Percentiles rank a stretch among this genome's conserved stretches.
These are phyloP conservation scores for Termitomyces sp. DNA, from an alignment of 768 basidiomycete genomes.

Conservation along the genomic window DNA sequence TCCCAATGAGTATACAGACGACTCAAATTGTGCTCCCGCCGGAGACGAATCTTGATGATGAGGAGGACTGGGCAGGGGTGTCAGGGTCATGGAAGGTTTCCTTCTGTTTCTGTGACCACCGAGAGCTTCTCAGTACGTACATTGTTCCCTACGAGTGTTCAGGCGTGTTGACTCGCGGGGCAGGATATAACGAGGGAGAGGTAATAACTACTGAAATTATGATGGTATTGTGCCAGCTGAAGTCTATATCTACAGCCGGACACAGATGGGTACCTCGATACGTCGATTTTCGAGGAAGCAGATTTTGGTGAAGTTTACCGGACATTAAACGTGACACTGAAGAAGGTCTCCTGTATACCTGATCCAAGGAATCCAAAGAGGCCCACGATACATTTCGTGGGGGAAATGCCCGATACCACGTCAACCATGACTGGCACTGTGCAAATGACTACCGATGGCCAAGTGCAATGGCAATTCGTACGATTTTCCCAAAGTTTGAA, in stretches of 20 bases:
- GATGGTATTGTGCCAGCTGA: background rate
- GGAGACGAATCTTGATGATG: constrained; percentile 31
- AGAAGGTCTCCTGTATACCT: constrained; percentile 33
- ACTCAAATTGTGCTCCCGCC: constrained; percentile 48
- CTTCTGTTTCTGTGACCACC: constrained; percentile 70
- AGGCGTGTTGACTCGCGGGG: background rate
- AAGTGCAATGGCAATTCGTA: constrained; percentile 65
- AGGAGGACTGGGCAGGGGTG: constrained; percentile 56
- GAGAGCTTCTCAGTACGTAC: constrained; percentile 57
- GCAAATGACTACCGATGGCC: constrained; percentile 51
- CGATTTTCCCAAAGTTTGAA: constrained; percentile 19
- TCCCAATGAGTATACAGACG: constrained; percentile 49
- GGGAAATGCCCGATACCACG: constrained; percentile 42
- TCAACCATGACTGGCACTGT: constrained; percentile 53
- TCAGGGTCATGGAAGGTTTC: constrained; percentile 57
- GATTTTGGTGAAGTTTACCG: constrained; percentile 53
- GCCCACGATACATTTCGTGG: constrained; percentile 52
- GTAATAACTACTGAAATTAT: constrained; percentile 13
- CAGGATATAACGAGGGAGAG: constrained; percentile 40
- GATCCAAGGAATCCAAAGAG: constrained; percentile 48
- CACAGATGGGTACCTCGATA: constrained; percentile 31
- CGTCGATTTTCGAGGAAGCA: constrained; percentile 45
- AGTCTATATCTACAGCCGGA: constrained; percentile 21
- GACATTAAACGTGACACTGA: constrained; percentile 43
- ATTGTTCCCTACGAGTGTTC: constrained; percentile 6